Evolutionary conservation across 805 yeast genomes (phyloP), one percentile per base, ranked within the genome.

Genomic region (Yarrowia sp.): DNA sequence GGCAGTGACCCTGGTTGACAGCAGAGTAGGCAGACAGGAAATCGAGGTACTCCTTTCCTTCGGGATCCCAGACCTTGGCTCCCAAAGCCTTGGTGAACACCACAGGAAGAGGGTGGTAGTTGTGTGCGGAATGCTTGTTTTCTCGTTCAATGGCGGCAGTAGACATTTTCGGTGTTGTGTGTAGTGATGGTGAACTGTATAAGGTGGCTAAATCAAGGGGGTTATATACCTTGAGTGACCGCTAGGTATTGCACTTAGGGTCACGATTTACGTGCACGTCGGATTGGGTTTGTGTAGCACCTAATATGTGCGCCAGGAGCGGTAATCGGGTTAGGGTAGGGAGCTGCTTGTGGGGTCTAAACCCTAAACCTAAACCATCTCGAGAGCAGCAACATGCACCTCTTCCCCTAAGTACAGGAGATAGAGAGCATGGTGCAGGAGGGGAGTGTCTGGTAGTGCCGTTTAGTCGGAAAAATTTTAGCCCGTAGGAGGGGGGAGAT

Each of bases 41-140:
- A 79, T 94, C 98, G 72, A 94, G 82, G 79, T 93, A 94, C 77
- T 92, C 93, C 48, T 89, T 91, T 72, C 97, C 98, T 80, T 94
- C 98, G 8, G 98, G 97, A 78, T 94, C 98, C 97, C 97, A 94
- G 26, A 94, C 97, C 72, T 91, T 89, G 36, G 97, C 97, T 63
- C 98, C 98, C 70, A 78, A 72, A 15, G 97, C 98, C 75, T 84
- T 87, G 75, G 90, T 84, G 80, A 94, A 90, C 15, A 94, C 98
- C 70, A 94, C 97, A 12, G 98, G 98, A 72, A 94, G 82, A 65
- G 98, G 98, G 80, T 92, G 97, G 82, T 94, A 94, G 83, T 94
- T 94, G 82, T 93, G 98, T 40, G 98, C 98, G 61, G 97, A 91
- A 81, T 90, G 92, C 71, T 89, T 81, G 69, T 85, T 80, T 80